Conservation (phyloP, 441 rosid species). For the Melianthus villosus region DNA sequence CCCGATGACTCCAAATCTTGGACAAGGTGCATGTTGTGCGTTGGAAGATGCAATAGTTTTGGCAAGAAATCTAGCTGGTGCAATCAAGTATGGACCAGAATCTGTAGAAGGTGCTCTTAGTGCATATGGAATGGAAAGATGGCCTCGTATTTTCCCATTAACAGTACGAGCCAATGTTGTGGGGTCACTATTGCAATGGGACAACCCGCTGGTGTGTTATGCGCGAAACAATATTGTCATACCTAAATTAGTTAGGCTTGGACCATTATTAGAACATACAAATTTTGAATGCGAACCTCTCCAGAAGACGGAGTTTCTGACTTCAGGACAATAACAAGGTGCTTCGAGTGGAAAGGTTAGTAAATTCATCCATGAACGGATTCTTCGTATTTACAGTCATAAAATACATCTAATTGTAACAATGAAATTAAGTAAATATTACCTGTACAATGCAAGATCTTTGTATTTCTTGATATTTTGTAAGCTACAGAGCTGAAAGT, state of each 20-base stretch:
- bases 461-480: too few relatives aligned
- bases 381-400: too few relatives aligned
- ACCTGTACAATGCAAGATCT: too few relatives aligned
- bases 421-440: too few relatives aligned
- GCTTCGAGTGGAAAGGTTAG: too few relatives aligned
- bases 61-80: constrained; percentile 39
- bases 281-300: constrained; percentile 65
- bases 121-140: constrained; percentile 42
- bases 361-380: too few relatives aligned
- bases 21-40: constrained; percentile 74
- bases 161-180: constrained; percentile 50
- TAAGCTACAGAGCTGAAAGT: too few relatives aligned
- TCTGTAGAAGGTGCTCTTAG: constrained; percentile 38
- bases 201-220: constrained; percentile 40
- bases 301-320: too few relatives aligned
- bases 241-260: constrained; percentile 53
- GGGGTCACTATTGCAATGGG: constrained; percentile 62
- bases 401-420: too few relatives aligned
- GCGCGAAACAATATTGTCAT: constrained; percentile 39
- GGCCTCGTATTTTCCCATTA: constrained; percentile 58
- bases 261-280: constrained; percentile 72
- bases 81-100: constrained; percentile 24
- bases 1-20: constrained; percentile 85
- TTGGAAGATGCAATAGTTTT: constrained; percentile 52
- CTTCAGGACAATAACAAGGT: too few relatives aligned